Conservation (phyloP, 2,329 filamentous ascomycete species). For the Xylariales sp. region DNA sequence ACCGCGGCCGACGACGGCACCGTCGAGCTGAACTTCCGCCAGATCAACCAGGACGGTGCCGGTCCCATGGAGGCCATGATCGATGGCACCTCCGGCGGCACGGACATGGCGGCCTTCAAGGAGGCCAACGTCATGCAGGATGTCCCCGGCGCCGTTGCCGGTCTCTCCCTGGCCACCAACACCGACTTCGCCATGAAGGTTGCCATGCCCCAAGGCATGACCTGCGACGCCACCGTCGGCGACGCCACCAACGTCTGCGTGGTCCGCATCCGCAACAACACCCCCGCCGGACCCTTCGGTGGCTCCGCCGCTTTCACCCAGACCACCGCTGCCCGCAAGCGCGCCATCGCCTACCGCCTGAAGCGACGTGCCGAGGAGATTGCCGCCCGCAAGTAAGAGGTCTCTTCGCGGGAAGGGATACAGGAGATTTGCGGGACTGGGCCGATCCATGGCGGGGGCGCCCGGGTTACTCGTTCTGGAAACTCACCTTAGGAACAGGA, state of each 20-base stretch:
- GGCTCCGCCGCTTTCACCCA: slow-evolving; percentile 63
- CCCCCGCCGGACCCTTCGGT: slow-evolving; percentile 61
- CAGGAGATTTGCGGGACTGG: background rate
- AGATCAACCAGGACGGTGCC: slow-evolving; percentile 68
- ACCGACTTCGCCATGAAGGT: slow-evolving; percentile 62
- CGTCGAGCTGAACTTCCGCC: slow-evolving; percentile 60
- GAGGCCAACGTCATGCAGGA: slow-evolving; percentile 53
- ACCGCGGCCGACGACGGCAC: slow-evolving; percentile 56
- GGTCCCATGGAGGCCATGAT: slow-evolving; percentile 57
- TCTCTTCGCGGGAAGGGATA: background rate
- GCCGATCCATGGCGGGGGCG: background rate
- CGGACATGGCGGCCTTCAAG: slow-evolving; percentile 56
- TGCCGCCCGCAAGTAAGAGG: slow-evolving; percentile 8
- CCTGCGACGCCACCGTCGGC: slow-evolving; percentile 54
- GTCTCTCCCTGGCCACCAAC: slow-evolving; percentile 53
- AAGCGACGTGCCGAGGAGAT: slow-evolving; percentile 27
- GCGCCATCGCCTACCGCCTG: slow-evolving; percentile 51
- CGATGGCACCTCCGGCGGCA: slow-evolving; percentile 60
- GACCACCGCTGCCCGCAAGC: slow-evolving; percentile 52
- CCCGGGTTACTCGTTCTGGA: background rate
- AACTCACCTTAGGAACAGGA: background rate
- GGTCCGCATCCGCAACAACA: slow-evolving; percentile 58
- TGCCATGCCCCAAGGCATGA: slow-evolving; percentile 64
- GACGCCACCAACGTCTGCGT: slow-evolving; percentile 60
- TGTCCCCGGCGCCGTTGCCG: slow-evolving; percentile 55